Evolutionary conservation across 2,329 filamentous ascomycete species (phyloP), one percentile per base, ranked within the genome.

Genomic region (Microcyclosporella mali): DNA sequence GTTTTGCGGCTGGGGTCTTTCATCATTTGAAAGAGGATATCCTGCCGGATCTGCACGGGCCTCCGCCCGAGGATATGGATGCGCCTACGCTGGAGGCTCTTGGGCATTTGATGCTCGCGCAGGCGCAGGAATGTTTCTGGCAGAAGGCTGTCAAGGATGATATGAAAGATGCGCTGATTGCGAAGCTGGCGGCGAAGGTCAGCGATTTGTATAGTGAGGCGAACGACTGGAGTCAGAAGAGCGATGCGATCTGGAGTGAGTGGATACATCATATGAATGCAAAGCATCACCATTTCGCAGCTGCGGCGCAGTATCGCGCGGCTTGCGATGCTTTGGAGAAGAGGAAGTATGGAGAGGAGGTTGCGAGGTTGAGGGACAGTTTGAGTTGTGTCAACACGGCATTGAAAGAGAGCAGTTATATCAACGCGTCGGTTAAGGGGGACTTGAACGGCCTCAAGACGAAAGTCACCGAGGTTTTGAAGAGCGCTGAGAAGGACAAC

Each of bases 181-280:
- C 92, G 2, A 92, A 94, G 62, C 73, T 98, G 14, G 89, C 92
- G 3, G 88, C 88, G 3, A 81, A 88, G 48, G 88, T 97, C 3
- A 94, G 87, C 2, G 92, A 98, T 59, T 77, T 94, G 33, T 98
- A 97, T 66, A 85, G 81, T 40, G 72, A 82, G 41, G 88, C 89
- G 0, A 82, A 85, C 6, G 90, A 95, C 56, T 84, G 82, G 51
- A 89, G 88, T 8, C 81, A 94, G 61, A 87, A 88, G 64, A 95
- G 88, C 50, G 83, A 95, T 57, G 82, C 86, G 12, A 82, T 97
- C 53, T 92, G 86, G 62, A 89, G 85, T 43, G 85, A 92, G 50
- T 97, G 90, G 92, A 95, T 98, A 55, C 90, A 97, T 65, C 90
- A 97, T 62, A 89, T 94, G 77, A 89, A 85, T 18, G 92, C 90